phyloP scores from a whole-genome alignment of 2,329 filamentous ascomycete genomes.

The Colletotrichum sp. region DNA sequence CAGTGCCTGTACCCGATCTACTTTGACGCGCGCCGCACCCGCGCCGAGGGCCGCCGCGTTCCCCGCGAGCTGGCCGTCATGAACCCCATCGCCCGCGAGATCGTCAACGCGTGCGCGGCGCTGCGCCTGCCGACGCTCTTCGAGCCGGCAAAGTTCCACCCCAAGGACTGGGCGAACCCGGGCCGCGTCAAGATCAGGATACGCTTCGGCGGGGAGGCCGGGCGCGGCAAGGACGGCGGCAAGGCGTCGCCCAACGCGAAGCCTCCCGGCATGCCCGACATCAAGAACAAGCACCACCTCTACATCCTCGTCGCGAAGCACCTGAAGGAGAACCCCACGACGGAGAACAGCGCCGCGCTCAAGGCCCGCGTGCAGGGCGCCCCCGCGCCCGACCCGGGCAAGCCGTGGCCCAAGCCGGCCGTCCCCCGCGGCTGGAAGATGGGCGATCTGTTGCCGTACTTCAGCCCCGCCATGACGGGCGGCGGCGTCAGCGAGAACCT shows the following conservation, averaged over 20 bases:
- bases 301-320: constrained; percentile 81
- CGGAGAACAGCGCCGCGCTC: constrained; percentile 69
- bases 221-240: constrained; percentile 58
- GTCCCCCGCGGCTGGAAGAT: constrained; percentile 93
- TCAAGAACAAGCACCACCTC: constrained; percentile 86
- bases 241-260: constrained; percentile 29
- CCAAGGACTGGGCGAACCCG: constrained; percentile 97
- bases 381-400: constrained; percentile 66
- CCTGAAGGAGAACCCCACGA: constrained; percentile 79
- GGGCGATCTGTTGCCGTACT: constrained; percentile 80
- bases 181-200: constrained; percentile 77
- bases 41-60: constrained; percentile 84
- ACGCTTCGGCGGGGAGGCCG: constrained; percentile 17
- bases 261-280: constrained; percentile 42
- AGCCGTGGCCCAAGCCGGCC: constrained; percentile 73
- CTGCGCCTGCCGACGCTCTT: constrained; percentile 78
- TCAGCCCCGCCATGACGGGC: constrained; percentile 88
- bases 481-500: constrained; percentile 95
- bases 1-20: constrained; percentile 95
- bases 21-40: constrained; percentile 79
- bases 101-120: constrained; percentile 81
- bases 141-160: constrained; percentile 91
- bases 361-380: constrained; percentile 76
- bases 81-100: constrained; percentile 88
- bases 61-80: constrained; percentile 72